Evolutionary conservation across 768 basidiomycete genomes (phyloP).

Genomic region (Lyophyllum semitale): DNA sequence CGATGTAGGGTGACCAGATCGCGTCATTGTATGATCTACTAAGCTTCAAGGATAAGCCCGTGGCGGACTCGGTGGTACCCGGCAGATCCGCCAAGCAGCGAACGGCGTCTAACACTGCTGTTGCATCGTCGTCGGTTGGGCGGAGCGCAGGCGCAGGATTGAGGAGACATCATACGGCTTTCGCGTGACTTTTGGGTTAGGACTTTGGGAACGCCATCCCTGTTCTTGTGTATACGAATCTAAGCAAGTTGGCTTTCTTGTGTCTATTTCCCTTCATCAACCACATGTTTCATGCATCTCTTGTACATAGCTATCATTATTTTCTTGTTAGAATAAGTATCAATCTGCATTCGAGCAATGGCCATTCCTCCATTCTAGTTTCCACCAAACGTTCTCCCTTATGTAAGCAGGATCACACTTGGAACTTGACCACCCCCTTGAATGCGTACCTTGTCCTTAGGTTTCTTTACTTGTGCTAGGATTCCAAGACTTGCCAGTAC

Average conservation of each 20-base stretch:
- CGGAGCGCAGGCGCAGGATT: conserved; percentile 1
- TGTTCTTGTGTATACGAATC: not conserved
- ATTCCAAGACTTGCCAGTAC: not conserved
- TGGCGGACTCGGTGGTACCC: conserved; percentile 26
- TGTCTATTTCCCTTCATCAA: not conserved
- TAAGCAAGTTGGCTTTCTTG: not conserved
- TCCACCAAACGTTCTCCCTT: no score
- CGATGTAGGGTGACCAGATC: conserved; percentile 84
- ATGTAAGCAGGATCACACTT: no score
- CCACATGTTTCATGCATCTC: not conserved
- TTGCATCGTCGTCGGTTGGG: conserved; percentile 8
- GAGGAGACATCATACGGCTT: conserved; percentile 1
- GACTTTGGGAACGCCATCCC: not conserved
- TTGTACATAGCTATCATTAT: conserved; percentile 12
- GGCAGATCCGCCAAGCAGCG: conserved; percentile 6
- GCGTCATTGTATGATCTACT: conserved; percentile 87
- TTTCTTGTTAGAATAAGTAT: no score
- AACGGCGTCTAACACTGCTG: conserved; percentile 7
- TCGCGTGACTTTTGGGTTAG: not conserved
- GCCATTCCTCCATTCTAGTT: no score
- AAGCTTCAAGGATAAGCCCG: conserved; percentile 69
- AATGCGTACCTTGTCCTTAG: no score
- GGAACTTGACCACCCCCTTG: no score
- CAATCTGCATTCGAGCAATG: no score
- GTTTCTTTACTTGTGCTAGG: no score